Base-by-base conservation (phyloP, 2,329 filamentous ascomycete genomes). In the Aspergillus tamarii region DNA sequence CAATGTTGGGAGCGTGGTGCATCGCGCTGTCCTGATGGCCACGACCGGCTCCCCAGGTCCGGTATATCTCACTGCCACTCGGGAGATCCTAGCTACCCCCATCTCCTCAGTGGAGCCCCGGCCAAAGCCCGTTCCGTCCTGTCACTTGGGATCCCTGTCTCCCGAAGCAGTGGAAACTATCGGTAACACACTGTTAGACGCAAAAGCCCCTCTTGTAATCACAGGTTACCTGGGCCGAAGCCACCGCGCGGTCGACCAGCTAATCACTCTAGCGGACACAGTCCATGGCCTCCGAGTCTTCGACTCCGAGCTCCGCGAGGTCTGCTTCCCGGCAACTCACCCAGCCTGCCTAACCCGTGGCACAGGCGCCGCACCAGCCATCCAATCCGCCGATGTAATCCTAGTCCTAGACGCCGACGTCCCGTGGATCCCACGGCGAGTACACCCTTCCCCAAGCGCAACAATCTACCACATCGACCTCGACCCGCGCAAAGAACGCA, bases 1-100 rank as follows among this genome's bases (percentile, higher is more conserved):
- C 69, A 96, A 95, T 71, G 87, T 95, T 66, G 94, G 95, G 82
- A 91, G 94, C 78, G 88, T 95, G 81, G 90, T 96, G 61, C 92
- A 92, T 73, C 88, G 92, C 6, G 92, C 92, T 0, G 77, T 95
- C 62, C 91, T 91, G 67, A 94, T 95, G 73, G 91, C 93, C 0
- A 89, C 81, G 60, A 91, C 87, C 12, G 89, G 89, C 57, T 92
- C 92, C 0, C 85, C 88, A 62, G 93, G 92, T 0, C 92, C 93
- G 0, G 90, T 92, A 1, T 95, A 96, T 69, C 81, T 96, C 1
- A 88, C 86, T 65, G 92, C 89, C 1, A 89, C 91, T 1, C 83
- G 93, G 66, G 92, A 96, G 76, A 87, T 92, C 1, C 90, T 96
- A 84, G 91, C 21, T 56, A 62, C 30, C 50, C 69, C 16, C 34